Percentiles rank a stretch among this genome's conserved stretches.
Evolutionary conservation across 1,284 basidiomycete genomes (phyloP).

Genomic region (Xerocomus cyaneibrunnescens): DNA sequence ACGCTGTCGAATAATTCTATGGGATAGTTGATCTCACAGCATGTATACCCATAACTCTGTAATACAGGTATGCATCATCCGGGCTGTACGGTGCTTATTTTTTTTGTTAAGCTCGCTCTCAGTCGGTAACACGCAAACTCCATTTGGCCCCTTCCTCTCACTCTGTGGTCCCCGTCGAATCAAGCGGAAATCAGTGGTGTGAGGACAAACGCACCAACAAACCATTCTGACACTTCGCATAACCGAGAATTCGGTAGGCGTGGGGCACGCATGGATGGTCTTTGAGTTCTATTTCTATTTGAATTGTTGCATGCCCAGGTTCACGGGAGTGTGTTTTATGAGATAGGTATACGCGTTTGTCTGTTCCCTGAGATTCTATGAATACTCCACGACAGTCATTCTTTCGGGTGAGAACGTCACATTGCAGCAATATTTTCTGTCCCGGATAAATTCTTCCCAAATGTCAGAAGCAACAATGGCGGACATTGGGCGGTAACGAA

Average conservation of each 20-base stretch:
- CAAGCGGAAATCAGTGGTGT: conserved; percentile 38
- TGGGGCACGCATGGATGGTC: background rate
- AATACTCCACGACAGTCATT: background rate
- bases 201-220: background rate
- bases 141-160: conserved; percentile 28
- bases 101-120: conserved; percentile 53
- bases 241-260: background rate
- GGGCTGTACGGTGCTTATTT: conserved; percentile 38
- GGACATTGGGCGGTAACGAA: background rate
- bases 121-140: conserved; percentile 15
- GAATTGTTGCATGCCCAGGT: background rate
- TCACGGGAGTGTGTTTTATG: background rate
- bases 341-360: background rate
- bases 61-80: background rate
- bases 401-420: background rate
- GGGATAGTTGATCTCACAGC: conserved; percentile 3
- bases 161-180: conserved; percentile 35
- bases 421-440: conserved; percentile 1
- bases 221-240: background rate
- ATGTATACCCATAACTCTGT: background rate
- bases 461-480: background rate
- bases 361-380: background rate
- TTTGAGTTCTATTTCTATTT: background rate
- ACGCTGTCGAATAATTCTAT: background rate
- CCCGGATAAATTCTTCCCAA: background rate